A percentile compares a stretch with the other conserved stretches of the same genome.
Conservation (phyloP, 768 basidiomycete species). For the Lactarius vividus region DNA sequence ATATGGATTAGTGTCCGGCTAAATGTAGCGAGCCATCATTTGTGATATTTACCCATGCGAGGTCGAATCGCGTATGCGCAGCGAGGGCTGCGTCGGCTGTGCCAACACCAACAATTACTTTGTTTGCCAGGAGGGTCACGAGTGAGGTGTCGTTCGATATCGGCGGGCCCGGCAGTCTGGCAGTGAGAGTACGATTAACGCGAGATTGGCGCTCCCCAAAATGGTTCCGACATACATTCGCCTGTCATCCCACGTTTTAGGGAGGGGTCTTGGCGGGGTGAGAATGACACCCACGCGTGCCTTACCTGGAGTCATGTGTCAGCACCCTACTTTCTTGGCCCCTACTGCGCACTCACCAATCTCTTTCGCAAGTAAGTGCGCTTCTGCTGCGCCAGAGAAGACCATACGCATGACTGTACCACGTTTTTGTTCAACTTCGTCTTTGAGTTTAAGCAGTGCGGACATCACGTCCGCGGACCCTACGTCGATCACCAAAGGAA, state of each 20-base stretch:
- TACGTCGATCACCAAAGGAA: slow-evolving; percentile 64
- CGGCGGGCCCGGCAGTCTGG: slow-evolving; percentile 68
- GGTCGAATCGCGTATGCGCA: slow-evolving; percentile 38
- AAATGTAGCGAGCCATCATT: background rate
- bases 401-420: slow-evolving; percentile 39
- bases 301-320: slow-evolving; percentile 37
- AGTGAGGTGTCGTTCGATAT: slow-evolving; percentile 50
- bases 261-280: slow-evolving; percentile 59
- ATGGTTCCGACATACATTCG: slow-evolving; percentile 48
- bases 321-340: background rate
- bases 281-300: slow-evolving; percentile 78
- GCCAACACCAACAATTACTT: slow-evolving; percentile 64
- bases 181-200: slow-evolving; percentile 16
- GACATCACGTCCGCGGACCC: slow-evolving; percentile 77
- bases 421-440: slow-evolving; percentile 44
- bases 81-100: slow-evolving; percentile 36
- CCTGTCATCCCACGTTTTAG: slow-evolving; percentile 59
- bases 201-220: background rate
- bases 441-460: slow-evolving; percentile 58
- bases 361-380: slow-evolving; percentile 59
- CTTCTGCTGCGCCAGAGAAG: slow-evolving; percentile 59
- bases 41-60: slow-evolving; percentile 37
- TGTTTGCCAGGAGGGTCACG: slow-evolving; percentile 50
- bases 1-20: background rate
- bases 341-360: slow-evolving; percentile 38